Evolutionary conservation across 2,329 filamentous ascomycete genomes (phyloP), one percentile per base, ranked within the genome.

Genomic region (Botrytis deweyae): DNA sequence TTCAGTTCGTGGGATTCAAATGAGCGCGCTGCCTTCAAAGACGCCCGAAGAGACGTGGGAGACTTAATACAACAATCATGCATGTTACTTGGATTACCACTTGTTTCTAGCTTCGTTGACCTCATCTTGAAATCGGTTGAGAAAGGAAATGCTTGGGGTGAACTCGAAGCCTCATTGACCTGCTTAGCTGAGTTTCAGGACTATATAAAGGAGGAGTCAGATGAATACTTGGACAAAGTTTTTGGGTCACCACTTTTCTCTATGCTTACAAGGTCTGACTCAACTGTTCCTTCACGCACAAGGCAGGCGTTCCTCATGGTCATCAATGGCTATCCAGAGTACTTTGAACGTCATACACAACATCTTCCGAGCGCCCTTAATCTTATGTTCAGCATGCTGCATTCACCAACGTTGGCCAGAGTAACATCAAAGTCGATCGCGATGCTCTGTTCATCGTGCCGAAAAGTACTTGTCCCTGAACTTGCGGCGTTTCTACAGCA

Each of bases 31-130:
- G 89, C 87, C 0, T 95, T 95, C 81, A 85, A 87, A 70, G 90
- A 92, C 73, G 93, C 93, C 66, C 87, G 93, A 44, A 90, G 92
- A 77, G 93, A 97, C 78, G 90, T 95, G n/a, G 87, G 88, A 69
- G 93, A 97, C 80, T 87, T 96, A 69, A 85, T 96, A 42, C 89
- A 94, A 77, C 90, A 91, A 3, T 88, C 91, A 4, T 95, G 91
- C 77, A 86, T 90, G 4, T 82, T 92, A 25, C 86, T 87, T 61
- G 89, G 89, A 0, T 83, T 86, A 38, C 82, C 85, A 52, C 81
- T 92, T 18, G 84, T 92, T 59, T 84, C 85, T 1, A 85, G 86
- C 12, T 91, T 92, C 76, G 86, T 86, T 59, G 84, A 88, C 63
- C 79, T 88, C n/a, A 84, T 88, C 33, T 82, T 89, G 46, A 84